Evolutionary conservation across 2,329 filamentous ascomycete species (phyloP), one percentile per base, ranked within the genome.

Genomic region (Cercospora beticola): DNA sequence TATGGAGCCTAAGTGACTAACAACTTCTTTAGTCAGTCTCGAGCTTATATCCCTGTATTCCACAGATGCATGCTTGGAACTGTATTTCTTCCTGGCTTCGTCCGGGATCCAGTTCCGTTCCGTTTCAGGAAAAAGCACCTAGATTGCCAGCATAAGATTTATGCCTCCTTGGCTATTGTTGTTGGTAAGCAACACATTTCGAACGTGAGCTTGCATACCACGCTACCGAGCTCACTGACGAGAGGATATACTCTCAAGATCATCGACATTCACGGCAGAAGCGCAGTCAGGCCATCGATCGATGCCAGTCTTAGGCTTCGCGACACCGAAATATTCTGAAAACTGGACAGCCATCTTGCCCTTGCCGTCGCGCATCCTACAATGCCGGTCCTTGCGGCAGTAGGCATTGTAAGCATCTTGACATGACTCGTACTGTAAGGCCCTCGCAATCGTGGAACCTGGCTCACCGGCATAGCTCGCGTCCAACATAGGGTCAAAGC

Each of bases 221-320:
- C 36, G 2, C 1, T 40, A n/a, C 36, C 36, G 36, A n/a, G 5
- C 36, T 40, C 3, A 40, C 16, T n/a, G 36, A 16, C 36, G 36
- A 8, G 2, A 40, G 36, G 16, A 6, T 40, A n/a, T 40, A 7
- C 36, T 8, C 16, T 40, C 5, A 16, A 40, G 36, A n/a, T n/a
- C 0, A 1, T 7, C 7, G 0, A 5, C 7, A 0, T 0, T n/a
- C 36, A 40, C 14, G 14, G 2, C 14, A 0, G 36, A n/a, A n/a
- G 36, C 14, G 36, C 2, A 7, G 14, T 3, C 16, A 40, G 36
- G 36, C 4, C 16, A 40, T 40, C 36, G 36, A n/a, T 40, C 36
- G 16, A n/a, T 40, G 36, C 16, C 36, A 40, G 36, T 8, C 16
- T 40, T 1, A 7, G 6, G 6, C 3, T 40, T n/a, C 16, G 16